Base-by-base conservation (phyloP, 768 basidiomycete species). In the Sistotremastrum niveocremeum region DNA sequence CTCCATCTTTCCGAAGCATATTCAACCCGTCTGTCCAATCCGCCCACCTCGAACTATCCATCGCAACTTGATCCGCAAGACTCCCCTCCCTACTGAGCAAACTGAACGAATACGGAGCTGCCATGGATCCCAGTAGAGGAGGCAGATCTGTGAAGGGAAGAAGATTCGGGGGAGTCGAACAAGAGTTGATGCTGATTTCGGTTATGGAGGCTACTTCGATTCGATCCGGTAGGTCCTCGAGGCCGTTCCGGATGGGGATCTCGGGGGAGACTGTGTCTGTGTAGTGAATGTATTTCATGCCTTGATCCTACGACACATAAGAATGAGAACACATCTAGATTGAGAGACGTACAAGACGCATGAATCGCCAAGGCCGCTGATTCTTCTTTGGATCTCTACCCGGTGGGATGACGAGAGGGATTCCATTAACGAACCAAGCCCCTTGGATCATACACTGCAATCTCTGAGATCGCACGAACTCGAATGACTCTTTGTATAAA, bases 1-100 rank as follows among this genome's bases (percentile, higher is more conserved):
- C 83, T 11, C 85, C 78, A 52, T 84, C 85, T 44, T 79, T 67
- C 37, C 86, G 69, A 37, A 93, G 71, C 79, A 93, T 84, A 55
- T 87, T 87, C 60, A 94, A 58, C 4, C 89, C 90, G 60, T 94
- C 90, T 2, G 87, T 87, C 90, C 90, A 94, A 63, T 94, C 90
- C 10, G 86, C 83, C 82, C 85, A 91, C 11, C 81, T 69, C 11
- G 79, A 77, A 44, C 76, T 72, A 60, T 89, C 78, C 31, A 80
- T 76, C 3, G 86, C 84, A 53, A 87, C 79, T 48, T 81, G 74
- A 58, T 88, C 84, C 4, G 82, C 85, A 47, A 88, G 58, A 2
- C 81, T 79, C 12, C 76, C 79, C 53, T 83, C 82, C 54, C 72
- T 76, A 47, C 74, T 80, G 44, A 87, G 60, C 42, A 91, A 63